These are phyloP conservation scores for Anisodus tanguticus DNA, from an alignment of 257 asterid species.

Conservation along the genomic window DNA sequence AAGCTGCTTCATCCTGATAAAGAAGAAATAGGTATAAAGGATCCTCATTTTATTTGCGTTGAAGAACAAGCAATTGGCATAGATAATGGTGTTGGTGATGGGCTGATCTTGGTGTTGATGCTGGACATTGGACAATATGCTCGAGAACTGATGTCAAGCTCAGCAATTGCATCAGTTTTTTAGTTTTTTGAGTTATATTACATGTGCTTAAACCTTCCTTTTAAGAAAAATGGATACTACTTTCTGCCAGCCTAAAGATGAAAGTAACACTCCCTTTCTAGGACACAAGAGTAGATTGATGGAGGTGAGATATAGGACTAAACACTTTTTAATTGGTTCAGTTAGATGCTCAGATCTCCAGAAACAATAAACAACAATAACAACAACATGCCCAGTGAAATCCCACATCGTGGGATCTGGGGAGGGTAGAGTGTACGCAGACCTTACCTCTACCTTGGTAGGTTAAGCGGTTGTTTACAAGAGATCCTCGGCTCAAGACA, in stretches of 20 bases:
- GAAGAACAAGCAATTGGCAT: slow-evolving; percentile 86
- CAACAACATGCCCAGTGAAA: no score
- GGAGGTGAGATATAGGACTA: no score
- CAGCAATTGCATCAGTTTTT: slow-evolving; percentile 79
- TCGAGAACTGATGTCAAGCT: slow-evolving; percentile 87
- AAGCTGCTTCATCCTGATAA: slow-evolving; percentile 96
- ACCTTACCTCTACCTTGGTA: no score
- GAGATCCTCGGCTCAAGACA: no score
- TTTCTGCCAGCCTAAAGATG: neutral
- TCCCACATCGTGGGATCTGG: no score
- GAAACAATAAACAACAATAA: no score
- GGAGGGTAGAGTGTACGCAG: no score
- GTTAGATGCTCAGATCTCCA: no score
- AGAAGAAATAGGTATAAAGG: slow-evolving; percentile 97
- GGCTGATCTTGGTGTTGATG: slow-evolving; percentile 88
- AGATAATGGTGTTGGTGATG: slow-evolving; percentile 99
- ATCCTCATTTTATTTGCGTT: slow-evolving; percentile 87
- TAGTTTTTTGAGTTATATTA: neutral
- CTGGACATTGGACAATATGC: slow-evolving; percentile 65
- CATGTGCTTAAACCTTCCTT: neutral
- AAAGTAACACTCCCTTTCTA: no score
- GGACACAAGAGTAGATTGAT: no score
- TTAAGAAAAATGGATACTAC: neutral
- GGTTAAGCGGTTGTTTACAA: no score
- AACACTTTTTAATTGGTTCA: no score